Evolutionary conservation across 2,329 filamentous ascomycete species (phyloP), one percentile per base, ranked within the genome.

Genomic region (Arthrobotrys sinensis): DNA sequence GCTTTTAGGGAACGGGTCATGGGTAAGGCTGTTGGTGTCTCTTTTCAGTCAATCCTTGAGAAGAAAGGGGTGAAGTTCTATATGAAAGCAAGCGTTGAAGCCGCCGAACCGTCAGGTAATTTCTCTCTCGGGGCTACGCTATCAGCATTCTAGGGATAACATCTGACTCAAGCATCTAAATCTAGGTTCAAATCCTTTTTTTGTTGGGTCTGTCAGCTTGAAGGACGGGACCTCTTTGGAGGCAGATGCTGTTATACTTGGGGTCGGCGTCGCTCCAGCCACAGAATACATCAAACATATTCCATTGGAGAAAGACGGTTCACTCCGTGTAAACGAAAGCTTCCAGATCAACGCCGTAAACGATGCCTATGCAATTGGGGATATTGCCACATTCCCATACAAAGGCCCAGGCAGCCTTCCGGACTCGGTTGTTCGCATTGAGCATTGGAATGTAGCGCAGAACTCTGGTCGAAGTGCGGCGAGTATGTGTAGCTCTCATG

Each of bases 371-470:
- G 96, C 96, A 12, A 90, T 99, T 79, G 81, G 81, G 65, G 96
- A 99, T 83, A 98, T 99, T 79, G 94, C 96, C 11, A 94, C 92
- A 0, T 97, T 93, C 84, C 96, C 96, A 0, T 99, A 99, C 86
- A 89, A 93, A 84, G 96, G 96, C 0, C 96, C 96, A 0, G 94
- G 93, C 24, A 91, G 93, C 28, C 88, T 91, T 14, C 92, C 79
- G 88, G 87, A 52, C 88, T 88, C 16, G 6, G 38, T 62, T 16
- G 63, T 72, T 0, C 91, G 96, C 80, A 97, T 98, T 83, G 96
- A 99, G 87, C 96, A 99, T 84, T 99, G 96, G 96, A 95, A 97
- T 85, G 96, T 99, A 1, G 96, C 96, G 3, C 96, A 98, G 83
- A 97, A 98, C 82, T 88, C 93, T 1, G 96, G 96, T 1, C 92